Evolutionary conservation across 2,329 filamentous ascomycete genomes (phyloP).

Genomic region (Trichoderma arundinaceum): DNA sequence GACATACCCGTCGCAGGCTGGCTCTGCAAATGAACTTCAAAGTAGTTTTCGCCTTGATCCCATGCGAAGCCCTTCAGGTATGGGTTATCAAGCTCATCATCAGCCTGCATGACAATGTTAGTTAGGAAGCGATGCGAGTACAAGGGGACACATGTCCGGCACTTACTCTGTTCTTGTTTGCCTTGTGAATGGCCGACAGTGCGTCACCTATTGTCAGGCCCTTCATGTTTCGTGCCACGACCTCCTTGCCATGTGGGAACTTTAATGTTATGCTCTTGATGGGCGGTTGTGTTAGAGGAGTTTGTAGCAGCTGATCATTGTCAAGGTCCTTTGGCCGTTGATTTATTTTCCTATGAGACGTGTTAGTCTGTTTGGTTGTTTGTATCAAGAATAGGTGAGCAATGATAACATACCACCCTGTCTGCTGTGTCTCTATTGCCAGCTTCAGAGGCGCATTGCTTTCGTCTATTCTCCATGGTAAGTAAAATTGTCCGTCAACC

Average conservation of each 20-base stretch:
- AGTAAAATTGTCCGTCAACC: not conserved
- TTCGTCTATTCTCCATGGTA: conserved; percentile 62
- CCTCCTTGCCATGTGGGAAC: conserved; percentile 85
- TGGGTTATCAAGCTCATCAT: conserved; percentile 87
- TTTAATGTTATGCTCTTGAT: conserved; percentile 94
- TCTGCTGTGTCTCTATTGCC: conserved; percentile 81
- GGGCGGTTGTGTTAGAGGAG: conserved; percentile 77
- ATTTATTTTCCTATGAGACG: conserved; percentile 82
- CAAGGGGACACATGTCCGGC: not conserved
- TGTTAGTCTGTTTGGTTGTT: conserved; percentile 9
- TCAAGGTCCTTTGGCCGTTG: conserved; percentile 78
- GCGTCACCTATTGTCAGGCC: conserved; percentile 98
- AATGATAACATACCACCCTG: conserved; percentile 70
- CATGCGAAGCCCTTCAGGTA: conserved; percentile 95
- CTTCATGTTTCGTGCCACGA: conserved; percentile 85
- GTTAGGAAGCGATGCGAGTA: conserved; percentile 12
- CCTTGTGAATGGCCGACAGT: conserved; percentile 92
- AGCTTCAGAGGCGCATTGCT: conserved; percentile 74
- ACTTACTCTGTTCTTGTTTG: conserved; percentile 92
- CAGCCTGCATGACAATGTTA: conserved; percentile 61
- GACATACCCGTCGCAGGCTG: conserved; percentile 56
- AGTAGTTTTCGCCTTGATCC: conserved; percentile 88
- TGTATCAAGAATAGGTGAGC: not conserved
- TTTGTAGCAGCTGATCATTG: conserved; percentile 83
- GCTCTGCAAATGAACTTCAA: conserved; percentile 85